Evolutionary conservation across 1,139 yeast species (phyloP).

Genomic region (Yamadazyma diospyri): DNA sequence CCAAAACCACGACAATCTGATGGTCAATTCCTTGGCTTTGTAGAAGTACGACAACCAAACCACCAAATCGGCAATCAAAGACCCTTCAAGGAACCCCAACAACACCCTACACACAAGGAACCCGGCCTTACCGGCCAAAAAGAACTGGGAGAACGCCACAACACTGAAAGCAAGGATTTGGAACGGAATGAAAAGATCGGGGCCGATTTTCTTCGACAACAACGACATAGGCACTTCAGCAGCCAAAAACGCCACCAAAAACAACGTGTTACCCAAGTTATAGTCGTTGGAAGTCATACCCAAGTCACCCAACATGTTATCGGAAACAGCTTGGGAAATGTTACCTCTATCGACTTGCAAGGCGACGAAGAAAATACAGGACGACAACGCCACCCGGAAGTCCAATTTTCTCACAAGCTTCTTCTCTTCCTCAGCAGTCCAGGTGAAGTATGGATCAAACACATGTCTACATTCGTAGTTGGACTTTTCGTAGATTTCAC

Average conservation of each 20-base stretch:
- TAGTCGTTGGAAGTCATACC: constrained; percentile 26
- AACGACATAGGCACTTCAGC: constrained; percentile 35
- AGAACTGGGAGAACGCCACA: constrained; percentile 24
- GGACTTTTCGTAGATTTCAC: constrained; percentile 25
- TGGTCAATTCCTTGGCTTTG: constrained; percentile 23
- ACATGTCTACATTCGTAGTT: constrained; percentile 31
- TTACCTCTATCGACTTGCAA: constrained; percentile 31
- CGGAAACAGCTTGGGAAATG: constrained; percentile 27
- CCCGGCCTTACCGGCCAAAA: constrained; percentile 18
- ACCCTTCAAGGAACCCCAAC: constrained; percentile 29
- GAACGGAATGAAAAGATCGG: constrained; percentile 32
- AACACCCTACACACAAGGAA: constrained; percentile 25
- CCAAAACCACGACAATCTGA: constrained; percentile 26
- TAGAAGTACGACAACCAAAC: constrained; percentile 33
- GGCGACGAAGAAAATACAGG: constrained; percentile 29
- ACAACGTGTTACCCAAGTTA: constrained; percentile 29
- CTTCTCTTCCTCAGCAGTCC: constrained; percentile 34
- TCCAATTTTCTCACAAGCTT: constrained; percentile 27
- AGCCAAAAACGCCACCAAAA: constrained; percentile 28
- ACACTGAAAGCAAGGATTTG: constrained; percentile 26
- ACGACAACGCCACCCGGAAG: constrained; percentile 29
- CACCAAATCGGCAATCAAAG: constrained; percentile 28
- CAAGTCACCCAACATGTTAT: constrained; percentile 26
- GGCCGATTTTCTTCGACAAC: constrained; percentile 29
- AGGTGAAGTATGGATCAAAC: constrained; percentile 34